These are phyloP conservation scores for Theobroma grandiflorum DNA, from an alignment of 441 rosid genomes.

Conservation along the genomic window DNA sequence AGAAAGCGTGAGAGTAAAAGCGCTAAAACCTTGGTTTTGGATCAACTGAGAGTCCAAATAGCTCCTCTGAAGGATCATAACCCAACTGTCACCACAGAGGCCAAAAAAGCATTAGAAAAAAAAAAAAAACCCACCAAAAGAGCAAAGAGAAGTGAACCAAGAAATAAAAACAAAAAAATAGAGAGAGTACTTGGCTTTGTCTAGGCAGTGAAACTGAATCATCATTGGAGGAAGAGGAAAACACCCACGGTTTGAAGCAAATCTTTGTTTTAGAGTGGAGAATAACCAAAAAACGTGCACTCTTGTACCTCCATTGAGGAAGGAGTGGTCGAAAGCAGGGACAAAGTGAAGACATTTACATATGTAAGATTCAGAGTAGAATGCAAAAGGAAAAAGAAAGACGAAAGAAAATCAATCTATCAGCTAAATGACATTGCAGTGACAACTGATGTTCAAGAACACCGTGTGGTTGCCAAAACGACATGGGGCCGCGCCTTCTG, in stretches of 20 bases:
- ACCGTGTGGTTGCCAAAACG: neutral
- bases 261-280: conserved; percentile 36
- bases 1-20: neutral
- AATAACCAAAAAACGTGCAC: conserved; percentile 26
- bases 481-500: neutral
- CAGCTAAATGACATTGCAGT: too few species aligned
- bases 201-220: conserved; percentile 48
- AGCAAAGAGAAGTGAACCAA: neutral
- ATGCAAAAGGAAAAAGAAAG: neutral
- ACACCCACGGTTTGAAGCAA: conserved; percentile 42
- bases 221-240: conserved; percentile 52
- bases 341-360: conserved; percentile 46
- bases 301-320: conserved; percentile 48
- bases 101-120: neutral
- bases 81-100: conserved; percentile 53
- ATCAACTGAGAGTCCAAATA: conserved; percentile 70
- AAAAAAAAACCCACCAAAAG: conserved; percentile 9
- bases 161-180: conserved; percentile 3
- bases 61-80: conserved; percentile 85
- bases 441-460: neutral
- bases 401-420: neutral
- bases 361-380: conserved; percentile 1
- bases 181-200: conserved; percentile 46
- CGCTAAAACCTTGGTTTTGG: conserved; percentile 57
- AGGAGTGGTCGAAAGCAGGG: conserved; percentile 39